phyloP scores from a whole-genome alignment of 805 yeast species.

The Blastobotrys muscicola region DNA sequence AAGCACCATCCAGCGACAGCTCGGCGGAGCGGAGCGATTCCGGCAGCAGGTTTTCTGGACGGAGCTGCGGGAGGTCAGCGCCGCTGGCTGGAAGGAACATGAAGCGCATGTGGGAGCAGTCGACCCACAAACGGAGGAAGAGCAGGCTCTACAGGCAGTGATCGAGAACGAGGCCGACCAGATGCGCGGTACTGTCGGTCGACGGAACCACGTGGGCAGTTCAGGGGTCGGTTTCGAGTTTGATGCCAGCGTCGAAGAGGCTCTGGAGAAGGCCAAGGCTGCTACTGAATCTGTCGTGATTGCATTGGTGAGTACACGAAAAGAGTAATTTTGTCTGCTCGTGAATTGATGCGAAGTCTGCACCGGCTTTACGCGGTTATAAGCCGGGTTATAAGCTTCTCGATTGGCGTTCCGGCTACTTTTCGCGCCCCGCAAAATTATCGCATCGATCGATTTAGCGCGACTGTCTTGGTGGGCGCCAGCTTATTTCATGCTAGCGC shows the following conservation, averaged over 20 bases:
- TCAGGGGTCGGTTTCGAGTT: conserved; percentile 14
- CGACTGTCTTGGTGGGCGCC: too few species aligned
- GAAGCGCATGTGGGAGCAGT: conserved; percentile 29
- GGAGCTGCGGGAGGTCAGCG: conserved; percentile 44
- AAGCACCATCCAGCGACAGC: conserved; percentile 59
- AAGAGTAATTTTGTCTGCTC: too few species aligned
- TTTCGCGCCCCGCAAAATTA: too few species aligned
- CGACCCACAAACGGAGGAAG: conserved; percentile 51
- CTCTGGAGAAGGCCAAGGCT: conserved; percentile 16
- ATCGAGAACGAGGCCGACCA: conserved; percentile 34
- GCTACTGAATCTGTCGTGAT: conserved; percentile 8
- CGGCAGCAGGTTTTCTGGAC: conserved; percentile 45
- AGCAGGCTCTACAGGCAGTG: conserved; percentile 38
- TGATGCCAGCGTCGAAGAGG: conserved; percentile 14
- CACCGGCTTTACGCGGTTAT: too few species aligned
- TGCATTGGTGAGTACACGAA: not conserved
- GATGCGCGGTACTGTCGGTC: conserved; percentile 26
- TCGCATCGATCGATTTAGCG: too few species aligned
- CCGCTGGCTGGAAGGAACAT: conserved; percentile 38
- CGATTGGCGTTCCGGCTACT: too few species aligned
- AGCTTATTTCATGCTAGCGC: too few species aligned
- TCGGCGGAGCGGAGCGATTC: conserved; percentile 53
- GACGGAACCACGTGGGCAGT: conserved; percentile 18
- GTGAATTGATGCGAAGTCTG: too few species aligned
- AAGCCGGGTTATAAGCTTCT: too few species aligned